Percentiles rank a stretch among this genome's conserved stretches.
Conservation (phyloP, 371 early-diverging fungal genomes). For the Entomophthora muscae region DNA sequence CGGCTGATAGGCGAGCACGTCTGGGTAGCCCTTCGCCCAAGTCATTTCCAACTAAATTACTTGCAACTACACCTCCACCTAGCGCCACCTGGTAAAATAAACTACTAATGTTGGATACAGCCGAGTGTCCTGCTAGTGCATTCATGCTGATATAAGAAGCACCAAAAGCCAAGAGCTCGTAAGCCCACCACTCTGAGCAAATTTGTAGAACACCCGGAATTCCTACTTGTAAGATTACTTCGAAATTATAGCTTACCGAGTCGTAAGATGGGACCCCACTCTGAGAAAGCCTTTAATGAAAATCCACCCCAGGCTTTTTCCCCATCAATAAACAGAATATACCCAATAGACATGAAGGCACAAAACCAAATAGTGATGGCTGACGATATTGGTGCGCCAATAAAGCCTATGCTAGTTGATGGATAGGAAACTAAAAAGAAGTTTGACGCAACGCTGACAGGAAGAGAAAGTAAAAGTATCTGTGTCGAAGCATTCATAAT, state of each 20-base stretch:
- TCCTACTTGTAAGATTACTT: conserved; percentile 20
- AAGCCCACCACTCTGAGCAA: conserved; percentile 56
- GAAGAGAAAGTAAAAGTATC: conserved; percentile 42
- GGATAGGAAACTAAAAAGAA: conserved; percentile 51
- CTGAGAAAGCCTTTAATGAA: conserved; percentile 41
- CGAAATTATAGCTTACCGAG: conserved; percentile 51
- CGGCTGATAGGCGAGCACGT: conserved; percentile 23
- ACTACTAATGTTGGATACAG: conserved; percentile 54
- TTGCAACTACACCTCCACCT: conserved; percentile 46
- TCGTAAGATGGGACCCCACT: conserved; percentile 41
- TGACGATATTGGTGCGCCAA: conserved; percentile 73
- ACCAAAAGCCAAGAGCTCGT: conserved; percentile 55
- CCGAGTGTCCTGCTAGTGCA: conserved; percentile 71
- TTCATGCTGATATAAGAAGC: conserved; percentile 58
- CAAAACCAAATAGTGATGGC: conserved; percentile 56
- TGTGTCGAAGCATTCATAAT: conserved; percentile 65
- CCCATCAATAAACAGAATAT: conserved; percentile 48
- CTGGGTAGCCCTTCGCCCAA: conserved; percentile 26
- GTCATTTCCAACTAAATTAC: conserved; percentile 66
- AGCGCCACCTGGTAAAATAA: conserved; percentile 52
- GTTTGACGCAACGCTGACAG: conserved; percentile 52
- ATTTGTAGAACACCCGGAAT: conserved; percentile 46
- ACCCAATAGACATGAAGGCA: conserved; percentile 32
- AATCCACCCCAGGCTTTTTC: conserved; percentile 70
- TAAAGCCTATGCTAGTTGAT: conserved; percentile 46